Evolutionary conservation across 345 rosid genomes (phyloP).

Genomic region (Euclidium syriacum): DNA sequence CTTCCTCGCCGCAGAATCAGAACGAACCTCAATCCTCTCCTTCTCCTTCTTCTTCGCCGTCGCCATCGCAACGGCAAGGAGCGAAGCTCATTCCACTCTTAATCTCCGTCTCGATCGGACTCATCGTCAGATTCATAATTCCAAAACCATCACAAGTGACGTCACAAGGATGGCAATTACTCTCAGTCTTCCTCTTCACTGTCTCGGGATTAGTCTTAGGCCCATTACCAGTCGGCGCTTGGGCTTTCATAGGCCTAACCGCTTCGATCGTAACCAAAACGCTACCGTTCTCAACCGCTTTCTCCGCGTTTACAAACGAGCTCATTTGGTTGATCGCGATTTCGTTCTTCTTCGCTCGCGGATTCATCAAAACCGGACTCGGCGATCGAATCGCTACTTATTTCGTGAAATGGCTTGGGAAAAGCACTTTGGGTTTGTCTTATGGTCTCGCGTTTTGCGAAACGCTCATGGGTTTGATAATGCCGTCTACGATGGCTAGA

Average conservation of each 20-base stretch:
- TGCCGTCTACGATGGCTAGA: slow-evolving; percentile 96
- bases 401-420: slow-evolving; percentile 86
- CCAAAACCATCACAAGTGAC: slow-evolving; percentile 63
- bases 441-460: slow-evolving; percentile 83
- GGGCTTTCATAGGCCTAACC: slow-evolving; percentile 91
- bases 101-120: slow-evolving; percentile 56
- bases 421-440: slow-evolving; percentile 78
- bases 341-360: slow-evolving; percentile 97
- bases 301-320: slow-evolving; percentile 81
- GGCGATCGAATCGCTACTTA: slow-evolving; percentile 95
- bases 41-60: neutral
- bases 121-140: slow-evolving; percentile 48
- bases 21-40: neutral
- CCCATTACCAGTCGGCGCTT: slow-evolving; percentile 90
- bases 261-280: slow-evolving; percentile 64
- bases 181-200: slow-evolving; percentile 71
- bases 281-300: slow-evolving; percentile 71
- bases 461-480: slow-evolving; percentile 78
- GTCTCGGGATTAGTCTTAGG: slow-evolving; percentile 79
- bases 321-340: slow-evolving; percentile 92
- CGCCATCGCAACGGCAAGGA: slow-evolving; percentile 39
- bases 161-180: slow-evolving; percentile 80
- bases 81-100: slow-evolving; percentile 59
- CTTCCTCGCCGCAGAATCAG: slow-evolving; percentile 24
- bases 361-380: slow-evolving; percentile 85